phyloP scores from a whole-genome alignment of 768 basidiomycete species.

The Polyporus arcularius region DNA sequence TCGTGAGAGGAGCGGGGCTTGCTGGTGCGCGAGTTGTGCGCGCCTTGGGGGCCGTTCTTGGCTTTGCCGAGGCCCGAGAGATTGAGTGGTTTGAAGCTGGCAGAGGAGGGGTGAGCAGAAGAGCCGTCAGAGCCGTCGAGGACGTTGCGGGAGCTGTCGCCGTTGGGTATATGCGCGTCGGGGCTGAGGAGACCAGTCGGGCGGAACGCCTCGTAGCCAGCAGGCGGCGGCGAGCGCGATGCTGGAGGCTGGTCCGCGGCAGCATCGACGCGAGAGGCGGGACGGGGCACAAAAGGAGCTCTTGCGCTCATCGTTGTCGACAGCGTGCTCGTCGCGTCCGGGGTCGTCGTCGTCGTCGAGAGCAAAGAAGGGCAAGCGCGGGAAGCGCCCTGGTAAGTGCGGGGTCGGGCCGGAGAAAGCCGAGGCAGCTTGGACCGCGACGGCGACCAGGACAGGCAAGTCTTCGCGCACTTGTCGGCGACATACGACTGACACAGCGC shows the following conservation, averaged over 20 bases:
- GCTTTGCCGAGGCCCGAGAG: conserved; percentile 20
- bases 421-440: too few species aligned
- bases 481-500: background rate
- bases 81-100: conserved; percentile 28
- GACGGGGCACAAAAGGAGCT: conserved; percentile 27
- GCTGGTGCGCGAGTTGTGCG: background rate
- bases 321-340: background rate
- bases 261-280: conserved; percentile 7
- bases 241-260: background rate
- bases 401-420: too few species aligned
- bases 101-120: background rate
- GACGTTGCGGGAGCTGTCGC: background rate
- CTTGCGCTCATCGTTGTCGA: conserved; percentile 27
- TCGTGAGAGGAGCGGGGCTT: conserved; percentile 20
- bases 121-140: background rate
- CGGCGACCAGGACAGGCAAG: too few species aligned
- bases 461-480: too few species aligned
- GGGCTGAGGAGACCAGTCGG: conserved; percentile 20
- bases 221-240: background rate
- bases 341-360: background rate
- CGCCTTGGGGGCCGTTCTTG: conserved; percentile 3
- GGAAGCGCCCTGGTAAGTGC: too few species aligned
- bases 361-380: too few species aligned
- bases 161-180: background rate
- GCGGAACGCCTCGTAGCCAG: conserved; percentile 18